Evolutionary conservation across 2,329 filamentous ascomycete species (phyloP), one percentile per base, ranked within the genome.

Genomic region (Neospermospora avenae): DNA sequence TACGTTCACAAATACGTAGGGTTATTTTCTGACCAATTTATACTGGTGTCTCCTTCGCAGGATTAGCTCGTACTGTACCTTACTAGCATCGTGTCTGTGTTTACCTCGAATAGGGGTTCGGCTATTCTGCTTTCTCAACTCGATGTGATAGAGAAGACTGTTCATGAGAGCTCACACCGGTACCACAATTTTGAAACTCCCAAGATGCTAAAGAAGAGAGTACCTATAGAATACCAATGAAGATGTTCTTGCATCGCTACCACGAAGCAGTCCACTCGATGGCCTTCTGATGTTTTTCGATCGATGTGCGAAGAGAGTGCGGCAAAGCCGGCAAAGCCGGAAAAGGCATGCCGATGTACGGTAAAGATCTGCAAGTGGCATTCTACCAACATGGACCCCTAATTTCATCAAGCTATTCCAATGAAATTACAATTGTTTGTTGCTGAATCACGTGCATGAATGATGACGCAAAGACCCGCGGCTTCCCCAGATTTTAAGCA

Each of bases 381-480:
- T 31, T 31, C 28, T n/a, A n/a, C n/a, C n/a, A n/a, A n/a, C n/a
- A n/a, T n/a, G 7, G n/a, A 41, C n/a, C 37, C 14, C 16, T n/a
- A 16, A 41, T n/a, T 3, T 6, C 5, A 13, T 2, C 20, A 46
- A 24, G 11, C 6, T 2, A 16, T 4, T n/a, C 20, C 13, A 25
- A 25, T 16, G 11, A 24, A 34, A 20, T n/a, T 31, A 16, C 10
- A 51, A 2, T 31, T 51, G 20, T 4, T n/a, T 41, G n/a, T 16
- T n/a, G 16, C 3, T 4, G 41, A 1, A 42, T 57, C 55, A 57
- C 55, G 55, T 57, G 55, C 42, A 39, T 22, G 16, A 48, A n/a
- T 57, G 42, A 57, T 59, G 57, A 59, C 57, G 57, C 57, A 59
- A 31, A n/a, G 31, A 57, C 37, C 53, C 58, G 45, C 53, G 58